Conservation (phyloP, 805 yeast genomes). For the Saccharomycopsis sp. region DNA sequence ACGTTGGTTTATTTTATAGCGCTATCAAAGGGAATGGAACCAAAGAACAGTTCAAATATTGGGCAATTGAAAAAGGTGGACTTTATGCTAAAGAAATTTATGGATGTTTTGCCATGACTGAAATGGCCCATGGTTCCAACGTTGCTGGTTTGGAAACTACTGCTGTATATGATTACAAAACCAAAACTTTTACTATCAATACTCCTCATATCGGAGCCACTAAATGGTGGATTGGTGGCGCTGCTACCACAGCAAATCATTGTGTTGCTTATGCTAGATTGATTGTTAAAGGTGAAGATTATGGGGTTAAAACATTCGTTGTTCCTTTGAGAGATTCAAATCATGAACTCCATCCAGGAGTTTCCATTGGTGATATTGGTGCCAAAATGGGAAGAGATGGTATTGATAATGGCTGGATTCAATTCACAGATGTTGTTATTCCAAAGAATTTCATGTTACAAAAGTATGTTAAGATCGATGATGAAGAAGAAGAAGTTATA, state of each 20-base stretch:
- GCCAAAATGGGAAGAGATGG: slow-evolving; percentile 95
- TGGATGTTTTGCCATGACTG: slow-evolving; percentile 94
- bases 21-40: slow-evolving; percentile 87
- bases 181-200: slow-evolving; percentile 62
- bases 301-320: slow-evolving; percentile 87
- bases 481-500: slow-evolving; percentile 55
- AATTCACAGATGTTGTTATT: slow-evolving; percentile 70
- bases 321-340: slow-evolving; percentile 77
- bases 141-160: slow-evolving; percentile 92
- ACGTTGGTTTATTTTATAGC: slow-evolving; percentile 72
- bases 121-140: slow-evolving; percentile 86
- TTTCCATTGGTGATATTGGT: slow-evolving; percentile 85
- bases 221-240: slow-evolving; percentile 99
- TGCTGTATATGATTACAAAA: slow-evolving; percentile 60
- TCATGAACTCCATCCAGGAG: slow-evolving; percentile 69
- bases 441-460: slow-evolving; percentile 79
- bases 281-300: slow-evolving; percentile 70
- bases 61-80: slow-evolving; percentile 69
- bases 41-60: slow-evolving; percentile 67
- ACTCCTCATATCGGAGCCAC: slow-evolving; percentile 92
- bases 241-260: slow-evolving; percentile 90
- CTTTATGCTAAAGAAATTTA: slow-evolving; percentile 39
- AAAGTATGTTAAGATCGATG: slow-evolving; percentile 63
- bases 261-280: slow-evolving; percentile 78
- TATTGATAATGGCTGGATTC: slow-evolving; percentile 95